A percentile compares a stretch with the other conserved stretches of the same genome.
phyloP scores from a whole-genome alignment of 305 asterid genomes.

The Nicotiana rustica region DNA sequence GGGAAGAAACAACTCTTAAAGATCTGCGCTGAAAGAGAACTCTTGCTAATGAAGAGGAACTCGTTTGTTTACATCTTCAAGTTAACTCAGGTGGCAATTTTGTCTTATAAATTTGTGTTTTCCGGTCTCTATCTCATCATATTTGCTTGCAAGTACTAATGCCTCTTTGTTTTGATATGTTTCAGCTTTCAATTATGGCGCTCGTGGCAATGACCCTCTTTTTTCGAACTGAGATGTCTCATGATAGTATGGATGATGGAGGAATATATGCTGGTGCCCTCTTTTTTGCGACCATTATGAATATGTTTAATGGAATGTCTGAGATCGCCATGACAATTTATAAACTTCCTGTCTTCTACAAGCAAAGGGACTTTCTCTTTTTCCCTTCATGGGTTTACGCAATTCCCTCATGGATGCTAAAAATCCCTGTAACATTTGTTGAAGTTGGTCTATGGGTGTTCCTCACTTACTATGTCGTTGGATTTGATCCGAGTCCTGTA shows the following conservation, averaged over 20 bases:
- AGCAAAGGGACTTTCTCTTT: conserved; percentile 34
- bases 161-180: neutral
- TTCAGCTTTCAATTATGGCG: conserved; percentile 16
- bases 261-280: conserved; percentile 31
- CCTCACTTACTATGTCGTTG: conserved; percentile 30
- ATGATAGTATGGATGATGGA: conserved; percentile 29
- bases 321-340: conserved; percentile 29
- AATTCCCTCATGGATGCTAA: conserved; percentile 26
- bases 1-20: conserved; percentile 38
- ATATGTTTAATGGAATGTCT: conserved; percentile 33
- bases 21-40: conserved; percentile 40
- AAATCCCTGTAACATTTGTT: conserved; percentile 13
- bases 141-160: neutral
- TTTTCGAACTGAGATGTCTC: conserved; percentile 32
- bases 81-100: conserved; percentile 36
- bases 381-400: conserved; percentile 41
- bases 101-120: neutral
- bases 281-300: neutral
- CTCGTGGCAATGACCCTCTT: conserved; percentile 28
- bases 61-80: conserved; percentile 46
- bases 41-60: conserved; percentile 49
- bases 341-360: conserved; percentile 36
- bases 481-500: conserved; percentile 26
- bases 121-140: neutral
- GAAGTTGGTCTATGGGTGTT: conserved; percentile 29